Conservation (phyloP, 2,329 filamentous ascomycete species). For the Fusarium ramigenum region DNA sequence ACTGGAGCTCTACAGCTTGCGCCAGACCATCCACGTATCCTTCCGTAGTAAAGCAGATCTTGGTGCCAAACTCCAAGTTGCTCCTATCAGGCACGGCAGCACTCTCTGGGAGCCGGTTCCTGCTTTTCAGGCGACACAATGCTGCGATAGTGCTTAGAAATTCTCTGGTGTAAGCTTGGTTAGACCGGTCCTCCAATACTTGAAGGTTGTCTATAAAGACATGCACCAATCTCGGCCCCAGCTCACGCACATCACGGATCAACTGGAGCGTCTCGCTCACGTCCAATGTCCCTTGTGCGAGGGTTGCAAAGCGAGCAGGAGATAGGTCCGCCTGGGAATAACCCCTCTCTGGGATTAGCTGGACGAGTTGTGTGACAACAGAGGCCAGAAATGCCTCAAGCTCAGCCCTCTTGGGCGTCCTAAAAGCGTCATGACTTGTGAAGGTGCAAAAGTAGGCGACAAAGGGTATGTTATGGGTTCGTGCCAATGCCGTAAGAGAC, state of each 20-base stretch:
- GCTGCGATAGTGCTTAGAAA: not conserved
- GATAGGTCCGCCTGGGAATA: not conserved
- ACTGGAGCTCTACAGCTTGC: not conserved
- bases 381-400: not conserved
- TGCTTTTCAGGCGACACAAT: not conserved
- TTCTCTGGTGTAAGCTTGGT: not conserved
- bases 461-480: not conserved
- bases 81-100: not conserved
- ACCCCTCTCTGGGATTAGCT: not conserved
- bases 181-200: not conserved
- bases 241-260: not conserved
- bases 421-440: not conserved
- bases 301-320: not conserved
- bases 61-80: not conserved
- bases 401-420: rapidly evolving
- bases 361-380: not conserved
- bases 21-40: not conserved
- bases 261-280: not conserved
- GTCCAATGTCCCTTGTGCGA: not conserved
- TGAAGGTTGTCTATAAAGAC: not conserved
- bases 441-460: not conserved
- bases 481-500: not conserved
- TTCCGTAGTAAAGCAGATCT: not conserved
- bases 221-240: not conserved
- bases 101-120: not conserved